These are phyloP conservation scores for Salinomyces thailandicus DNA, from an alignment of 2,329 filamentous ascomycete genomes.

Conservation along the genomic window DNA sequence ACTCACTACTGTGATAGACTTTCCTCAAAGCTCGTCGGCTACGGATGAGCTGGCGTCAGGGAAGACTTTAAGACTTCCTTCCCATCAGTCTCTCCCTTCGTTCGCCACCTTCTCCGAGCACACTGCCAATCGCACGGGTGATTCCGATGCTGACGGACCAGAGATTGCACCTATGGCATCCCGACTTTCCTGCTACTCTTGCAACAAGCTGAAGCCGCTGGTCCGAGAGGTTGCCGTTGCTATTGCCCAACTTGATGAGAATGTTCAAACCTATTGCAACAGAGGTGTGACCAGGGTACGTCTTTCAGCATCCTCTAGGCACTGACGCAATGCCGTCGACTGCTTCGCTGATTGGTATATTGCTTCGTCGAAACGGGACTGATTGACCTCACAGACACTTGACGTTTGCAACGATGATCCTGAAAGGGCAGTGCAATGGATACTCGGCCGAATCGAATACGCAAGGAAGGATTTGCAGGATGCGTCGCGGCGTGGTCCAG, in stretches of 20 bases:
- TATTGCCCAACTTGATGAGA: conserved; percentile 15
- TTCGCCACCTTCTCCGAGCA: conserved; percentile 18
- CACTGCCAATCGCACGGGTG: conserved; percentile 9
- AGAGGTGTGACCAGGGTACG: conserved; percentile 8
- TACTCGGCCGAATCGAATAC: conserved; percentile 12
- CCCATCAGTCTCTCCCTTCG: conserved; percentile 16
- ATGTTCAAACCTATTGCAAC: conserved; percentile 10
- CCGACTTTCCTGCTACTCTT: conserved; percentile 14
- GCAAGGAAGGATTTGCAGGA: conserved; percentile 14
- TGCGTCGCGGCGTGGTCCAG: conserved; percentile 2
- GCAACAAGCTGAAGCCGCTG: conserved; percentile 14
- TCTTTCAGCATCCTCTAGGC: too few species aligned
- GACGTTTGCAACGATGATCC: conserved; percentile 11
- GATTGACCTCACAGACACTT: conserved; percentile 6
- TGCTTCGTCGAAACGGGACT: neutral
- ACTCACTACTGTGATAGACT: conserved; percentile 5
- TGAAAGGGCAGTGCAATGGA: conserved; percentile 16
- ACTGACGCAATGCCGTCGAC: too few species aligned
- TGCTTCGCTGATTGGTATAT: neutral
- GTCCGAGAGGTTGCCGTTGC: conserved; percentile 17
- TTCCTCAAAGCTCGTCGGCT: conserved; percentile 2
- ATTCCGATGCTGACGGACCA: conserved; percentile 9
- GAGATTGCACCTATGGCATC: conserved; percentile 14
- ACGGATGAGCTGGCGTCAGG: neutral
- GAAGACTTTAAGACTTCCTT: neutral